Base-by-base conservation (phyloP, 2,329 filamentous ascomycete genomes). In the Alternaria arborescens region DNA sequence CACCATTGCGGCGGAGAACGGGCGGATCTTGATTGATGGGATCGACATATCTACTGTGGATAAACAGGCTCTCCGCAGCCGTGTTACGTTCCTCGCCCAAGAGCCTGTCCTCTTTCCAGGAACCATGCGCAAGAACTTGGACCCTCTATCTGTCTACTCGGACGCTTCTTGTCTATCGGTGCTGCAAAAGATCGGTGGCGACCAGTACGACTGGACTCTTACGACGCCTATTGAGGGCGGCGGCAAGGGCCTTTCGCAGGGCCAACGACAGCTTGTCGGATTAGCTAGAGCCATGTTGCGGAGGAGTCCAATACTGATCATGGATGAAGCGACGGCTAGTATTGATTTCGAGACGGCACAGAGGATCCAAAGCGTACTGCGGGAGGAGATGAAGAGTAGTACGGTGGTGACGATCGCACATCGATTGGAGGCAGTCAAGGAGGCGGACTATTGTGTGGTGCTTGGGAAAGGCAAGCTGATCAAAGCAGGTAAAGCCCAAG, bases 371-470 rank as follows among this genome's bases (percentile, higher is more conserved):
- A 77, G 79, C 53, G 80, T 87, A 18, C 70, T 88, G 70, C 78
- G 84, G 47, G 84, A 86, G 66, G 86, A 88, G 74, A 80, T 88
- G 81, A 79, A 75, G 50, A 81, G 82, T 59, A 86, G 84, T 62
- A 90, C 88, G 0, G 87, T 90, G 14, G 84, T 90, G 57, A 88
- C 86, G 1, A 88, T 90, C 76, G 88, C 88, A 20, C 88, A 90
- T 81, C 82, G 88, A 1, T 76, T 88, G 6, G 86, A 88, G 70
- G 88, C 88, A 44, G 87, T 90, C 4, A 82, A 81, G 67, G 83
- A 85, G 65, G 87, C 86, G 3, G 83, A 87, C 56, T 85, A 82
- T 59, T 86, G 82, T 59, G 77, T 87, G 44, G 83, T 86, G 34
- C 67, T 88, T 50, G 84, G 84, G 1, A 82, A 83, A 61, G 85